phyloP scores from a whole-genome alignment of 176 grass and related monocot genomes.

The Raddia distichophylla region DNA sequence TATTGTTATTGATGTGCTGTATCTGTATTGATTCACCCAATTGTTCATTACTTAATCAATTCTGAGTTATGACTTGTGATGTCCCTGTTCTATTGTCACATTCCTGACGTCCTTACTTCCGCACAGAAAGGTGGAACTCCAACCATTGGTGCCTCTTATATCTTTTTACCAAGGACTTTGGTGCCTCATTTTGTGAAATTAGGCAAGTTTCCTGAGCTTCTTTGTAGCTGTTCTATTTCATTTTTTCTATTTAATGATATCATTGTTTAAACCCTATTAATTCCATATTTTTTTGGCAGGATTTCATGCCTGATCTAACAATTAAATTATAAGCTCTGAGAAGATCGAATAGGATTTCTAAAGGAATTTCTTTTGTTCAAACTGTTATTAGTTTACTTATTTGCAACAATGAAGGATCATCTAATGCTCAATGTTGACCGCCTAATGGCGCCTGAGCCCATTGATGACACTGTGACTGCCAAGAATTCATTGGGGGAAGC shows the following conservation, averaged over 20 bases:
- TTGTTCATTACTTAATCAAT: background rate
- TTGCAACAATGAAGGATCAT: constrained; percentile 57
- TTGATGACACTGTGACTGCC: constrained; percentile 36
- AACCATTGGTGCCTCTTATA: constrained; percentile 45
- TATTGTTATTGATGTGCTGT: background rate
- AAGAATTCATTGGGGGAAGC: constrained; percentile 43
- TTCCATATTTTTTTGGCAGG: constrained; percentile 37
- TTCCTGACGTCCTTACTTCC: constrained; percentile 24
- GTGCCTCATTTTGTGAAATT: constrained; percentile 28
- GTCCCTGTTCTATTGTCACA: background rate
- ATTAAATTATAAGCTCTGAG: constrained; percentile 40
- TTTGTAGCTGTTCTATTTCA: constrained; percentile 22
- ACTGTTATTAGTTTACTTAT: constrained; percentile 34
- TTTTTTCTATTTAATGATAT: constrained; percentile 14
- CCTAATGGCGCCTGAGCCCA: constrained; percentile 39
- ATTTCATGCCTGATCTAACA: constrained; percentile 31
- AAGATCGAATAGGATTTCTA: constrained; percentile 41
- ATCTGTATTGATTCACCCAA: constrained; percentile 4
- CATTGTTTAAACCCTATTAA: background rate
- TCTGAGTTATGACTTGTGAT: background rate
- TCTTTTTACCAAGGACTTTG: constrained; percentile 36
- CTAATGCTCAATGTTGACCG: constrained; percentile 57
- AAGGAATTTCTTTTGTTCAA: constrained; percentile 36
- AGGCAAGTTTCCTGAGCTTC: constrained; percentile 10
- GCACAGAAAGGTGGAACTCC: constrained; percentile 53